Percentiles rank a stretch among this genome's conserved stretches.
phyloP scores from a whole-genome alignment of 2,329 filamentous ascomycete species.

The Ophiosphaerella herpotricha region DNA sequence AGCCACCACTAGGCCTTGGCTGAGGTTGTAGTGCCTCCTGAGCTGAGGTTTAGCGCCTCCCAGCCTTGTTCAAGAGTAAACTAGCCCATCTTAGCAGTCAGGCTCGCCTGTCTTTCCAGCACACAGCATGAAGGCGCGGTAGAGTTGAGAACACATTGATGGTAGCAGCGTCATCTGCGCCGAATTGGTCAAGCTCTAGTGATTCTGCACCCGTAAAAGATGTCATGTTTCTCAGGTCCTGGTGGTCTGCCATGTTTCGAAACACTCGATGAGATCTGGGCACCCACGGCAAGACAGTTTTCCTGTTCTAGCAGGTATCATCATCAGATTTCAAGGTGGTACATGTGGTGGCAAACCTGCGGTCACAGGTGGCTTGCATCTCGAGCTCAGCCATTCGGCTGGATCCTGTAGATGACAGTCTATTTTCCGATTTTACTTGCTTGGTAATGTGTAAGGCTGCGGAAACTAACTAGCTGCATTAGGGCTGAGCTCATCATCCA shows the following conservation, averaged over 20 bases:
- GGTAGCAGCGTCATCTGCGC: neutral
- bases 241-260: conserved; percentile 4
- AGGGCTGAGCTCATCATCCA: conserved; percentile 13
- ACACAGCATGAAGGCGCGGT: neutral
- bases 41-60: neutral
- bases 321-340: neutral
- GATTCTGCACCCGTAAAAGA: neutral
- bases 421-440: conserved; percentile 15
- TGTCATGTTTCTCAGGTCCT: neutral
- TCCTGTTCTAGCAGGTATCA: neutral
- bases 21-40: neutral
- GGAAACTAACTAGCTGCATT: conserved; percentile 15
- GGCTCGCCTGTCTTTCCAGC: neutral
- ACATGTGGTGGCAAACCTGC: no score
- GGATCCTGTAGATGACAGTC: conserved; percentile 3
- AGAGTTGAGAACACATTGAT: neutral
- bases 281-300: conserved; percentile 1
- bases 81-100: neutral
- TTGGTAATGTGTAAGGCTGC: conserved; percentile 14
- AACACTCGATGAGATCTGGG: conserved; percentile 3
- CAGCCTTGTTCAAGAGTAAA: neutral
- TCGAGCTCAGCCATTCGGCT: neutral
- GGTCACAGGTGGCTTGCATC: neutral
- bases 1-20: no score
- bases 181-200: neutral